Evolutionary conservation across 805 yeast genomes (phyloP).

Genomic region (Zygosaccharomyces siamensis): DNA sequence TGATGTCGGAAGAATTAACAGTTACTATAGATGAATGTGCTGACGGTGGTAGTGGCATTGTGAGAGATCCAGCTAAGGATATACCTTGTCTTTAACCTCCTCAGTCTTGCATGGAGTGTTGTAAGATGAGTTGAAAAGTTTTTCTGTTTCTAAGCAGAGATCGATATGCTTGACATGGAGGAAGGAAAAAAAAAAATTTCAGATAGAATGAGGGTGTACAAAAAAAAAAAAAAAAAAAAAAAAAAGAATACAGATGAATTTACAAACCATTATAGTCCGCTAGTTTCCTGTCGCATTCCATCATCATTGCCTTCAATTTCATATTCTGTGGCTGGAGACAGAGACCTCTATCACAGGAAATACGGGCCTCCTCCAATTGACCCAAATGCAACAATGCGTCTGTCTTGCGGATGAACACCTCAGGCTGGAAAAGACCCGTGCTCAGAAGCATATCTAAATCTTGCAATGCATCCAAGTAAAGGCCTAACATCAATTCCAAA

Average conservation of each 20-base stretch:
- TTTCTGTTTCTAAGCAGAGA: not conserved
- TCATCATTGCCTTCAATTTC: slow-evolving; percentile 27
- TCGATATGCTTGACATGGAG: not conserved
- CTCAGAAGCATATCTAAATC: slow-evolving; percentile 65
- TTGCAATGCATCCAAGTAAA: slow-evolving; percentile 55
- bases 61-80: too few relatives aligned
- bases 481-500: slow-evolving; percentile 51
- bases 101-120: not conserved
- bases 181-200: not conserved
- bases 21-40: slow-evolving; percentile 6
- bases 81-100: not conserved
- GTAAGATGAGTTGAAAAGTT: not conserved
- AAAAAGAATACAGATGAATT: not conserved
- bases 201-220: not conserved
- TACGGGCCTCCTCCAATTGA: slow-evolving; percentile 55
- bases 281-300: slow-evolving; percentile 26
- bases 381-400: slow-evolving; percentile 60
- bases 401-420: slow-evolving; percentile 67
- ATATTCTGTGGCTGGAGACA: slow-evolving; percentile 52
- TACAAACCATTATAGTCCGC: slow-evolving; percentile 29
- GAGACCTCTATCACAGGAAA: slow-evolving; percentile 68
- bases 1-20: slow-evolving; percentile 31
- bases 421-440: slow-evolving; percentile 56
- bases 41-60: slow-evolving; percentile 12
- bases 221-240: not conserved